phyloP scores from a whole-genome alignment of 2,329 filamentous ascomycete genomes.

The Aspergillus sp. region DNA sequence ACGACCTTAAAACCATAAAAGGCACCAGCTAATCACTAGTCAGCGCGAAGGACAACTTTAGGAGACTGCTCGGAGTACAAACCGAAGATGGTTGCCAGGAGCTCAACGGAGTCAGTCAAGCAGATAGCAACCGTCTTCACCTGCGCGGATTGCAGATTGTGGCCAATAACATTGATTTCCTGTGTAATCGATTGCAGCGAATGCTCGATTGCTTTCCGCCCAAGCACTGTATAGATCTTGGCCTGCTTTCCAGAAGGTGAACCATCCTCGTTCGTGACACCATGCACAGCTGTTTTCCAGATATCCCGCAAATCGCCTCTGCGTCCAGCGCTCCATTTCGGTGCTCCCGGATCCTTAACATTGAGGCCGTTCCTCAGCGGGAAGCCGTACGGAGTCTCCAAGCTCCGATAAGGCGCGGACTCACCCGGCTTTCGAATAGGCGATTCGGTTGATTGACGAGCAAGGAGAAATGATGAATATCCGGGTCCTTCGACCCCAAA shows the following conservation, averaged over 20 bases:
- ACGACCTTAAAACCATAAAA: slow-evolving; percentile 85
- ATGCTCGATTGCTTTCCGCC: slow-evolving; percentile 66
- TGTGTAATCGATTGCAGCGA: slow-evolving; percentile 63
- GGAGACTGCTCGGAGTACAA: slow-evolving; percentile 12
- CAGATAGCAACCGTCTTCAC: slow-evolving; percentile 74
- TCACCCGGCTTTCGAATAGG: slow-evolving; percentile 75
- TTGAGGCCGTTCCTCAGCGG: slow-evolving; percentile 68
- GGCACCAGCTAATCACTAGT: slow-evolving; percentile 55
- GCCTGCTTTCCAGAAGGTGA: slow-evolving; percentile 54
- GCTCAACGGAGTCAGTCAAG: slow-evolving; percentile 85
- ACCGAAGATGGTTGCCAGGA: slow-evolving; percentile 71
- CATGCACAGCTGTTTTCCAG: slow-evolving; percentile 66
- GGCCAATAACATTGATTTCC: slow-evolving; percentile 81
- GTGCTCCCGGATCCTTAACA: slow-evolving; percentile 69
- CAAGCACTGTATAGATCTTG: slow-evolving; percentile 69
- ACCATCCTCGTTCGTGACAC: slow-evolving; percentile 56
- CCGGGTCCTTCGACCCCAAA: slow-evolving; percentile 66
- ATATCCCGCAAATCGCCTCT: slow-evolving; percentile 87
- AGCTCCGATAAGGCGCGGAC: slow-evolving; percentile 76
- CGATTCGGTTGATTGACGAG: slow-evolving; percentile 70
- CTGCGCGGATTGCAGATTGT: slow-evolving; percentile 62
- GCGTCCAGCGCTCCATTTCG: slow-evolving; percentile 73
- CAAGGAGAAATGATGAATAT: slow-evolving; percentile 84
- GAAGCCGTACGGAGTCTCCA: slow-evolving; percentile 76
- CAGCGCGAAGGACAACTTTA: slow-evolving; percentile 2